Evolutionary conservation across 2,329 filamentous ascomycete species (phyloP).

Genomic region (Colletotrichum costaricense): DNA sequence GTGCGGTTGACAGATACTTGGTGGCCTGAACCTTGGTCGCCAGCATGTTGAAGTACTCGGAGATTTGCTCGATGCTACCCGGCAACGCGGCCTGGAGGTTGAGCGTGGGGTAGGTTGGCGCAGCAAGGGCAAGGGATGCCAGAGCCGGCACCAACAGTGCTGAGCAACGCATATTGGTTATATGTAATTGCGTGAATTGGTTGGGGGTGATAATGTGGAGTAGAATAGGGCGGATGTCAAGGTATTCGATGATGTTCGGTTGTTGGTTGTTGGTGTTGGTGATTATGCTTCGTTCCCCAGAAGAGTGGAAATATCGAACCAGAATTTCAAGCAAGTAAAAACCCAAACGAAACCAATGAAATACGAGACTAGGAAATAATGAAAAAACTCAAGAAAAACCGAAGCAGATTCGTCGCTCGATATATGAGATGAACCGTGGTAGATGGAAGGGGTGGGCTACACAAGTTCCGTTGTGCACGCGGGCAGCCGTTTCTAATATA

Average conservation of each 20-base stretch:
- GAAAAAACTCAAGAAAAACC: constrained; percentile 36
- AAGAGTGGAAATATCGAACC: constrained; percentile 2
- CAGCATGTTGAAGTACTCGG: constrained; percentile 71
- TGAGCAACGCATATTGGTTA: constrained; percentile 61
- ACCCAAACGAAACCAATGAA: constrained; percentile 21
- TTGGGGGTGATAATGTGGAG: constrained; percentile 6
- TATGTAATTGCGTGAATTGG: constrained; percentile 14
- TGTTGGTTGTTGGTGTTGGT: constrained; percentile 1
- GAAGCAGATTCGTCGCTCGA: constrained; percentile 25
- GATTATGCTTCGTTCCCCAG: constrained; percentile 13
- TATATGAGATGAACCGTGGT: constrained; percentile 17
- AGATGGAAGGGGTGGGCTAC: neutral
- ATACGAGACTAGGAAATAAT: constrained; percentile 21
- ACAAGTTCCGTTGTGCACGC: neutral
- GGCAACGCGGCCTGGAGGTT: constrained; percentile 48
- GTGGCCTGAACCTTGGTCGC: constrained; percentile 64
- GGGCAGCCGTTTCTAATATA: constrained; percentile 33
- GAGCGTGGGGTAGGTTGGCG: constrained; percentile 59
- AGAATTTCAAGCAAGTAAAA: constrained; percentile 17
- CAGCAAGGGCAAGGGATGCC: constrained; percentile 56
- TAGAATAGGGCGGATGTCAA: neutral
- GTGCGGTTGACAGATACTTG: constrained; percentile 52
- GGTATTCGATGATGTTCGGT: constrained; percentile 2
- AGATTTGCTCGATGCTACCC: constrained; percentile 58
- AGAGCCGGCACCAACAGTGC: constrained; percentile 59